These are phyloP conservation scores for Peniophora sp. DNA, from an alignment of 1,284 basidiomycete genomes.

Conservation along the genomic window DNA sequence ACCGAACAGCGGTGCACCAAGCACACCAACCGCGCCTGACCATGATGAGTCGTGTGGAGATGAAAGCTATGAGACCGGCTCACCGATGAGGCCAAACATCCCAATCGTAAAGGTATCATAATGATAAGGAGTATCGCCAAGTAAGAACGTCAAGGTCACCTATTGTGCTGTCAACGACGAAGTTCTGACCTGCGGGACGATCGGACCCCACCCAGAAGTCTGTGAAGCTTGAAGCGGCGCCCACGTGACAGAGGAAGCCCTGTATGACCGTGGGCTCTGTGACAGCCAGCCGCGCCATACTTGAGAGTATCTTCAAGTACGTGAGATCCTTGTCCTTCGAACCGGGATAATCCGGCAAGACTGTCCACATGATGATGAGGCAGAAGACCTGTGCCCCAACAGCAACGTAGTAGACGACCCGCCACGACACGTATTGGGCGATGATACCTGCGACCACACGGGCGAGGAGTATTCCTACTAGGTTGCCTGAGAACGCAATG, in stretches of 20 bases:
- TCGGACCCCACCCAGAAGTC: constrained; percentile 31
- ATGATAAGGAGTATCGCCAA: background rate
- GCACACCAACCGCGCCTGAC: constrained; percentile 32
- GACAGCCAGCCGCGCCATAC: constrained; percentile 35
- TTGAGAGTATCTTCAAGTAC: constrained; percentile 36
- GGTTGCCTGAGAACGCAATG: constrained; percentile 40
- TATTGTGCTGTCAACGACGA: background rate
- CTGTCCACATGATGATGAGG: constrained; percentile 28
- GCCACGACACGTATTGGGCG: constrained; percentile 36
- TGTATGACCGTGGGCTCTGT: constrained; percentile 45
- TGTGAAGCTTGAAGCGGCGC: constrained; percentile 31
- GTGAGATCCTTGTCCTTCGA: constrained; percentile 32
- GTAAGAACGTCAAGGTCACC: background rate
- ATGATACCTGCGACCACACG: constrained; percentile 42
- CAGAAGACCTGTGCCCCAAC: constrained; percentile 31
- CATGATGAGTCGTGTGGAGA: constrained; percentile 49
- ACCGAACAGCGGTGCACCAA: constrained; percentile 42
- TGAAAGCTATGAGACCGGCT: constrained; percentile 7
- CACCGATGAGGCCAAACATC: constrained; percentile 48
- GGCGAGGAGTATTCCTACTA: constrained; percentile 41
- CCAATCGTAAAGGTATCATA: constrained; percentile 38
- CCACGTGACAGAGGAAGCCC: constrained; percentile 32
- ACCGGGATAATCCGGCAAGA: constrained; percentile 44
- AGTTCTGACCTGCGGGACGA: background rate
- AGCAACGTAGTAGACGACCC: constrained; percentile 39